Conservation (phyloP, 306 rosid genomes). For the Trichosanthes cucumerina region DNA sequence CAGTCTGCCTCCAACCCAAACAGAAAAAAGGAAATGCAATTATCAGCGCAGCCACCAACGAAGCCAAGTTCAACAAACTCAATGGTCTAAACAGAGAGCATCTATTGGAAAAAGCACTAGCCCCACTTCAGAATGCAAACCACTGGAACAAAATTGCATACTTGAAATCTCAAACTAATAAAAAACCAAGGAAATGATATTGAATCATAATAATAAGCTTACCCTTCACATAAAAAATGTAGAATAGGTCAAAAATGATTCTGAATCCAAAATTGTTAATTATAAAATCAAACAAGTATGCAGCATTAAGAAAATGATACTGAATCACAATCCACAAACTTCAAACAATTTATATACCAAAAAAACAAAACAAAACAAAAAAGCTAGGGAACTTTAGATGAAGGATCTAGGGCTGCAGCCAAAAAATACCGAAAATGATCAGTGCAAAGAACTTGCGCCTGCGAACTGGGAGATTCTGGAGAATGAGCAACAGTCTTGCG, state of each 20-base stretch:
- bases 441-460: neutral
- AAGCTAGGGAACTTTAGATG: neutral
- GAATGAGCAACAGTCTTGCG: neutral
- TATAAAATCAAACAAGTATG: neutral
- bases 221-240: neutral
- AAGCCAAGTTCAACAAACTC: neutral
- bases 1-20: neutral
- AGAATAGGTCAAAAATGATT: neutral
- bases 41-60: neutral
- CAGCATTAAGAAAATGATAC: neutral
- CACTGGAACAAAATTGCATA: neutral
- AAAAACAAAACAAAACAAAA: neutral
- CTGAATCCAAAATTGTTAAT: neutral
- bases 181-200: neutral
- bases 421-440: neutral
- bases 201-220: neutral
- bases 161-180: neutral
- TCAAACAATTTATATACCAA: neutral
- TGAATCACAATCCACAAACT: neutral
- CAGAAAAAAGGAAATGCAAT: neutral
- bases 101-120: neutral
- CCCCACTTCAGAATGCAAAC: neutral
- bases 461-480: neutral
- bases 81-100: neutral
- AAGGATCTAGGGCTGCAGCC: neutral